phyloP scores from a whole-genome alignment of 129 eudicot genomes.

The Chrysanthemum makinoi region DNA sequence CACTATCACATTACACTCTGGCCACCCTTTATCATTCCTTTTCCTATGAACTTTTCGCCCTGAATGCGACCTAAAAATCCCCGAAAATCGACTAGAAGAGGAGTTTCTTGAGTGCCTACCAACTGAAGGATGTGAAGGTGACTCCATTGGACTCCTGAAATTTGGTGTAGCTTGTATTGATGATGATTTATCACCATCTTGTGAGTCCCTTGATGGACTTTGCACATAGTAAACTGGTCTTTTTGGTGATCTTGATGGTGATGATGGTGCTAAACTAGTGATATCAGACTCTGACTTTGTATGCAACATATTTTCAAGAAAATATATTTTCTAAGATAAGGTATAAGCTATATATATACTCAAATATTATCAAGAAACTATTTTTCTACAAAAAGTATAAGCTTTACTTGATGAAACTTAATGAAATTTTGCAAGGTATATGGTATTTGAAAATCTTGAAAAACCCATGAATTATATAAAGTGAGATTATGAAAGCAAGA shows the following conservation, averaged over 20 bases:
- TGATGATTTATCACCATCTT: constrained; percentile 91
- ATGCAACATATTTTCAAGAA: constrained; percentile 56
- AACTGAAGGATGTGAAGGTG: constrained; percentile 90
- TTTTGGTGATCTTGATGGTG: constrained; percentile 93
- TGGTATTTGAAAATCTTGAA: constrained; percentile 22
- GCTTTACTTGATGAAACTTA: constrained; percentile 17
- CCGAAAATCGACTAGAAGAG: constrained; percentile 89
- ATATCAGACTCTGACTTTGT: constrained; percentile 91
- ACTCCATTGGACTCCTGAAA: constrained; percentile 80
- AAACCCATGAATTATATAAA: constrained; percentile 20
- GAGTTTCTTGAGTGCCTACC: constrained; percentile 97
- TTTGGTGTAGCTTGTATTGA: constrained; percentile 89
- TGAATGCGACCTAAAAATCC: constrained; percentile 89
- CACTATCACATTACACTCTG: constrained; percentile 94
- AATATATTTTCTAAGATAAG: constrained; percentile 5
- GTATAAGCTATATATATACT: constrained; percentile 13
- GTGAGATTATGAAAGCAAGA: not conserved
- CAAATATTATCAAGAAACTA: constrained; percentile 24
- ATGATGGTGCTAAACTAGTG: constrained; percentile 92
- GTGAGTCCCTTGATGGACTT: constrained; percentile 96
- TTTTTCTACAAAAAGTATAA: constrained; percentile 1
- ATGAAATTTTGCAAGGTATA: constrained; percentile 14
- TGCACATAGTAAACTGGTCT: constrained; percentile 82
- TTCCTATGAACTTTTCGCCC: constrained; percentile 72
- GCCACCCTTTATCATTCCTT: constrained; percentile 98